Conservation (phyloP, 2,329 filamentous ascomycete species). For the Trichophyton verrucosum region DNA sequence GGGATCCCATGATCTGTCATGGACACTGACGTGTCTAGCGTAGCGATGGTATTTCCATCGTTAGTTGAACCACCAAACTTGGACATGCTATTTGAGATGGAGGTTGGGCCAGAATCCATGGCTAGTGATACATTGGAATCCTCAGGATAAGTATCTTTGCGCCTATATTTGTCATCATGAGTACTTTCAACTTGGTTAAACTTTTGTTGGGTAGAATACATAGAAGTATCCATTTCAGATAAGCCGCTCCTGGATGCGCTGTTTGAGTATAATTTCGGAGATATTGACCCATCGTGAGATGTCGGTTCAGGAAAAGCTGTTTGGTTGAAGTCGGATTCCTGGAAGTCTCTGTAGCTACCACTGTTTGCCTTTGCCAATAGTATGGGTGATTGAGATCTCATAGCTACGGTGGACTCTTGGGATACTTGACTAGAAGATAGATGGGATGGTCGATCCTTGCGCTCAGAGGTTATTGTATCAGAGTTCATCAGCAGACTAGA, state of each 20-base stretch:
- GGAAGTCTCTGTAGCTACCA: not conserved
- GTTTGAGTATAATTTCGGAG: not conserved
- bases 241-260: conserved; percentile 18
- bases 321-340: not conserved
- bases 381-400: conserved; percentile 24
- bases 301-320: not conserved
- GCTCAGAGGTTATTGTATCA: conserved; percentile 21
- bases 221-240: conserved; percentile 20
- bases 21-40: conserved; percentile 20
- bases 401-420: conserved; percentile 19
- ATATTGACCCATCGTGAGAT: conserved; percentile 1
- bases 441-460: conserved; percentile 21
- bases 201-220: conserved; percentile 16
- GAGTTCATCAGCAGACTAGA: conserved; percentile 21
- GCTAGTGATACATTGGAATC: conserved; percentile 23
- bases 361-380: conserved; percentile 17
- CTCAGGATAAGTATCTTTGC: conserved; percentile 26
- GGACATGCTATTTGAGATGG: conserved; percentile 21
- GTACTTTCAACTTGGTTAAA: conserved; percentile 19
- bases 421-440: conserved; percentile 22
- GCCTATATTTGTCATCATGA: conserved; percentile 14
- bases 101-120: conserved; percentile 19
- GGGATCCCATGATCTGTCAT: conserved; percentile 21
- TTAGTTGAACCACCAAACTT: conserved; percentile 19
- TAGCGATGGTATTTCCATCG: conserved; percentile 21